Percentiles rank a stretch among this genome's conserved stretches.
Conservation (phyloP, 768 basidiomycete species). For the Lentinula lateritia region DNA sequence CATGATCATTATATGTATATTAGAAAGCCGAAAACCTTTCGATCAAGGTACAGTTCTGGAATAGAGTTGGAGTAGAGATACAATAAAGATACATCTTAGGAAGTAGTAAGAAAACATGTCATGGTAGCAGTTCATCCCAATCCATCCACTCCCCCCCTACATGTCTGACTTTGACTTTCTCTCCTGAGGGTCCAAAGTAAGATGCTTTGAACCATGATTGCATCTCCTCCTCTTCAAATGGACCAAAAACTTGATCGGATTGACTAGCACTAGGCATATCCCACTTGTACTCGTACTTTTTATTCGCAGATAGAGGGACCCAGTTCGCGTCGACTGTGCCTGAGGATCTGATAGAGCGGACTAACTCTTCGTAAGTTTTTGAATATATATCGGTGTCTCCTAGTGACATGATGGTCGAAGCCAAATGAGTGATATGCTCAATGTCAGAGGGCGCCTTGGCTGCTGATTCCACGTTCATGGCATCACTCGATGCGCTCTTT, state of each 20-base stretch:
- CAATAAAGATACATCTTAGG: constrained; percentile 9
- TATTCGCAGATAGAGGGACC: constrained; percentile 71
- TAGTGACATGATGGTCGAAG: constrained; percentile 82
- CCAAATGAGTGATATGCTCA: constrained; percentile 77
- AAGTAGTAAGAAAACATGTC: constrained; percentile 12
- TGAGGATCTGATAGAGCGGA: constrained; percentile 67
- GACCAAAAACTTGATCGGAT: constrained; percentile 62
- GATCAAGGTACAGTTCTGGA: background rate
- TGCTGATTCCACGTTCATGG: constrained; percentile 42
- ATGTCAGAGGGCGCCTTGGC: constrained; percentile 49
- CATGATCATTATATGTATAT: background rate
- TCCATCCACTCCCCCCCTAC: constrained; percentile 67
- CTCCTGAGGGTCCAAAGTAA: constrained; percentile 76
- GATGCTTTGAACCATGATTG: constrained; percentile 71
- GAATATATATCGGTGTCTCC: constrained; percentile 86
- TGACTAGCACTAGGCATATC: constrained; percentile 43
- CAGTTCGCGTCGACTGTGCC: constrained; percentile 65
- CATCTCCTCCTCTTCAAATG: constrained; percentile 78
- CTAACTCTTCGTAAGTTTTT: constrained; percentile 79
- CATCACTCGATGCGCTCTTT: constrained; percentile 27
- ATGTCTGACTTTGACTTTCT: constrained; percentile 69
- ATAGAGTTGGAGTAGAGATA: constrained; percentile 8
- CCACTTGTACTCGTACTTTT: constrained; percentile 84
- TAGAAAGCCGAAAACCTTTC: background rate
- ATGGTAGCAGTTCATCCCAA: constrained; percentile 64